A percentile compares a stretch with the other conserved stretches of the same genome.
phyloP scores from a whole-genome alignment of 202 grass and related monocot genomes.

The Schoenoplectus triqueter region DNA sequence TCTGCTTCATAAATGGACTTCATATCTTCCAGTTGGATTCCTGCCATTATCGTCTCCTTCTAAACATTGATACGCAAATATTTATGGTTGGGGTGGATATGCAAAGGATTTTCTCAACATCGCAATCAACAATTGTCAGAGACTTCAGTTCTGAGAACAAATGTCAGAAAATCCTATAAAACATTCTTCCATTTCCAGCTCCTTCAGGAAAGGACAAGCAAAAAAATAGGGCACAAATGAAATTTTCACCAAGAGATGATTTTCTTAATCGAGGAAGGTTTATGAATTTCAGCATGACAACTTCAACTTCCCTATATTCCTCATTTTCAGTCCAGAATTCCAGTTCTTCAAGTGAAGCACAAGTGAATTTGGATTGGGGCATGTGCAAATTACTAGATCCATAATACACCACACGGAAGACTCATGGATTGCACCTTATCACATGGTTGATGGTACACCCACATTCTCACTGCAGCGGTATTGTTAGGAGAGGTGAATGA shows the following conservation, averaged over 20 bases:
- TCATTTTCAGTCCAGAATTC: background rate
- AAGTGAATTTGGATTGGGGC: background rate
- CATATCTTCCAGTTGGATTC: background rate
- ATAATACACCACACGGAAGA: background rate
- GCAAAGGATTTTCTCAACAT: background rate
- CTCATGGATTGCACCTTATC: background rate
- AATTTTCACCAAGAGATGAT: background rate
- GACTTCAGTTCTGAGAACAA: background rate
- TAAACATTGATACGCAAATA: background rate
- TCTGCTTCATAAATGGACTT: background rate
- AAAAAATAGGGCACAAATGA: background rate
- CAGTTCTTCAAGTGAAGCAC: background rate
- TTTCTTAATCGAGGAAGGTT: background rate
- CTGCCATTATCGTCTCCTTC: background rate
- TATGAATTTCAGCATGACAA: background rate
- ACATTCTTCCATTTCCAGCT: background rate
- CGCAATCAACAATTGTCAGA: background rate
- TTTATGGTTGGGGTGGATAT: background rate
- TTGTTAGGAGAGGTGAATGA: background rate
- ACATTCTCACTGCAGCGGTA: background rate
- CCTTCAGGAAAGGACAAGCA: background rate
- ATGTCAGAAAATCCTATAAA: background rate
- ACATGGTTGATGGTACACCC: background rate
- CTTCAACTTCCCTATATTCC: background rate
- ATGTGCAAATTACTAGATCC: background rate